Evolutionary conservation across 306 rosid genomes (phyloP).

Genomic region (Medicago lupulina): DNA sequence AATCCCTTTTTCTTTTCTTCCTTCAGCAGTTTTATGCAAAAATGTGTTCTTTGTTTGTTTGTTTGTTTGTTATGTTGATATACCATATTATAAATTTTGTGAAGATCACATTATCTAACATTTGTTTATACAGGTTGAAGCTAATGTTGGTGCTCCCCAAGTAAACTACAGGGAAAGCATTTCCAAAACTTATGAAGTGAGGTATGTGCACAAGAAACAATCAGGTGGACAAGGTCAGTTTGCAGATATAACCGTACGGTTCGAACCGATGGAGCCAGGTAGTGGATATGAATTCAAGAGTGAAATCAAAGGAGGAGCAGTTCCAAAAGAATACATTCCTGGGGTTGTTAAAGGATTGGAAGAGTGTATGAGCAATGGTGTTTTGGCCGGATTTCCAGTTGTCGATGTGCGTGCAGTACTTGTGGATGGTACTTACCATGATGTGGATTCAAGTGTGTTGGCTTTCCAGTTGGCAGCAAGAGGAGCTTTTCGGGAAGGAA

Average conservation of each 20-base stretch:
- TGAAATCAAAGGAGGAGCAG: conserved; percentile 98
- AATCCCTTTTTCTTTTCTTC: background rate
- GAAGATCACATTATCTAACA: conserved; percentile 23
- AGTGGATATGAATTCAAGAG: conserved; percentile 94
- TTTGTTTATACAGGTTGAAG: conserved; percentile 74
- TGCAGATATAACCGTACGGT: conserved; percentile 88
- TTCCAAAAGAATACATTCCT: conserved; percentile 91
- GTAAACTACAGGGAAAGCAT: conserved; percentile 98
- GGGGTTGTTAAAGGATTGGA: conserved; percentile 98
- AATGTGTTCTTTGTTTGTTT: too few species aligned
- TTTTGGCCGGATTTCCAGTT: conserved; percentile 95
- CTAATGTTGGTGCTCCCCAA: conserved; percentile 99
- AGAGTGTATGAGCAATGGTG: conserved; percentile 95
- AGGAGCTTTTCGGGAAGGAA: conserved; percentile 94
- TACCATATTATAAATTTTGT: background rate
- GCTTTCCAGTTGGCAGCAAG: conserved; percentile 98
- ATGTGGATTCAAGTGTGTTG: conserved; percentile 93
- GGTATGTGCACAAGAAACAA: conserved; percentile 96
- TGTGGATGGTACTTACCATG: conserved; percentile 89
- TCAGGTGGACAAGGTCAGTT: conserved; percentile 99
- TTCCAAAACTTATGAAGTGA: conserved; percentile 68
- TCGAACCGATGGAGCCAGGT: conserved; percentile 93
- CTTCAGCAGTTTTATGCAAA: conserved; percentile 2
- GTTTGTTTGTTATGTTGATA: background rate
- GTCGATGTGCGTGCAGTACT: conserved; percentile 89